These are phyloP conservation scores for Neurospora hispaniola DNA, from an alignment of 495 filamentous ascomycete genomes.

Conservation along the genomic window DNA sequence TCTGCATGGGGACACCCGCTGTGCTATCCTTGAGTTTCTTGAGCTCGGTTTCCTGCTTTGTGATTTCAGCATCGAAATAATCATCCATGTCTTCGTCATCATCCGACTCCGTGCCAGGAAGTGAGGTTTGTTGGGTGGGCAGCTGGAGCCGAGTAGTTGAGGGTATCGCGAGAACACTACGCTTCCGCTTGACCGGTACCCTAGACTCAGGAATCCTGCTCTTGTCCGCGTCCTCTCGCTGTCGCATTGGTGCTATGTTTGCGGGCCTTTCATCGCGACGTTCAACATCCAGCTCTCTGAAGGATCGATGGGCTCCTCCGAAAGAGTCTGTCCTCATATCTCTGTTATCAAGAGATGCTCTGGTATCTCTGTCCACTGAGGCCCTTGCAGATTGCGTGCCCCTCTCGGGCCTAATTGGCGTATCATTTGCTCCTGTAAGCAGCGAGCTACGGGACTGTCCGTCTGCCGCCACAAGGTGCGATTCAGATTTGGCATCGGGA, in stretches of 20 bases:
- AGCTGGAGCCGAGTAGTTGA: constrained; percentile 10
- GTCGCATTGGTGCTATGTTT: constrained; percentile 1
- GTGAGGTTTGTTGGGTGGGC: constrained; percentile 18
- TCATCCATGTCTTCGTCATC: constrained; percentile 43
- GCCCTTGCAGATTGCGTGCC: constrained; percentile 30
- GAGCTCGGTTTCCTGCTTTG: constrained; percentile 31
- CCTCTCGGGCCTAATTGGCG: constrained; percentile 22
- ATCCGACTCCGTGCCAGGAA: constrained; percentile 32
- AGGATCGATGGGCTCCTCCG: constrained; percentile 1
- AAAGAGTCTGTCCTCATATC: constrained; percentile 15
- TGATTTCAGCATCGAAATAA: constrained; percentile 37
- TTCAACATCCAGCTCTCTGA: constrained; percentile 1
- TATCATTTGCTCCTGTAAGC: constrained; percentile 24
- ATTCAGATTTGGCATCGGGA: constrained; percentile 33
- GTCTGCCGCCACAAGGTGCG: constrained; percentile 17
- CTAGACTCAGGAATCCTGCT: background rate
- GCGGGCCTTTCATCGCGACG: background rate
- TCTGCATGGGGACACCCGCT: constrained; percentile 11
- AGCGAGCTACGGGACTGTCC: constrained; percentile 23
- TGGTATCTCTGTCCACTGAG: constrained; percentile 27
- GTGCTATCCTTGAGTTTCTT: constrained; percentile 24
- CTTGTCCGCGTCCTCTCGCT: background rate
- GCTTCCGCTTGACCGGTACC: background rate
- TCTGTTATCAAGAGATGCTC: constrained; percentile 4
- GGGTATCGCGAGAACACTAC: constrained; percentile 7